These are phyloP conservation scores for Arthroderma uncinatum DNA, from an alignment of 2,329 filamentous ascomycete genomes.

Conservation along the genomic window DNA sequence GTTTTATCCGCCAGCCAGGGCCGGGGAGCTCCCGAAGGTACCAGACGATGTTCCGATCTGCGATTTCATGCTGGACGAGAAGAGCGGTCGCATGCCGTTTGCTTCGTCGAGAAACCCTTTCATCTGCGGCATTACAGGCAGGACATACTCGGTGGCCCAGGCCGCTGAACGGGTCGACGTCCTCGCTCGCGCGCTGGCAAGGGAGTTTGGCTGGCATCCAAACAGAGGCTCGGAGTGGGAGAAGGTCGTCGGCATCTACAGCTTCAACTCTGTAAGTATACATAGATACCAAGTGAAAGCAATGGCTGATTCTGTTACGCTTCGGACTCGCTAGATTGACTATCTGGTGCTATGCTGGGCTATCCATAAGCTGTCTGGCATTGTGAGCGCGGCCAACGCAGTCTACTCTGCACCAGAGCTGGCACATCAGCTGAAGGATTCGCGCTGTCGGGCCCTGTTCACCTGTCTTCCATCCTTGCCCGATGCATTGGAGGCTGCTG, in stretches of 20 bases:
- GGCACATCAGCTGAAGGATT: constrained; percentile 59
- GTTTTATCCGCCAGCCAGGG: constrained; percentile 33
- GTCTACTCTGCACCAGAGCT: constrained; percentile 60
- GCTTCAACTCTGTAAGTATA: constrained; percentile 60
- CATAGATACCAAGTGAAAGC: neutral
- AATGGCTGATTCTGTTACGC: neutral
- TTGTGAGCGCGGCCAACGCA: constrained; percentile 64
- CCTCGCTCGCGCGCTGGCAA: constrained; percentile 56
- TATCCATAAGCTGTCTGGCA: constrained; percentile 61
- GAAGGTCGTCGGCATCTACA: constrained; percentile 65
- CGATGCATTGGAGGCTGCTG: constrained; percentile 53
- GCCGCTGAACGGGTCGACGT: constrained; percentile 55
- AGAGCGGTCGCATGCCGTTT: constrained; percentile 54
- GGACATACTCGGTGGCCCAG: constrained; percentile 52
- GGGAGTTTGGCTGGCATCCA: constrained; percentile 59
- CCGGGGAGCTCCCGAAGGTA: constrained; percentile 40
- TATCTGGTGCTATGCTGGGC: constrained; percentile 63
- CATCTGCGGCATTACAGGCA: constrained; percentile 64
- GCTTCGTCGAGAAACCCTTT: constrained; percentile 57
- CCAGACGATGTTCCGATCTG: constrained; percentile 64
- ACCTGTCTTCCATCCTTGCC: constrained; percentile 58
- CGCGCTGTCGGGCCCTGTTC: constrained; percentile 58
- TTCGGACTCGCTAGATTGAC: constrained; percentile 51
- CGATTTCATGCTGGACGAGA: constrained; percentile 66
- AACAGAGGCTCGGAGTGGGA: constrained; percentile 68